Evolutionary conservation across 306 rosid genomes (phyloP), one percentile per base, ranked within the genome.

Genomic region (Lathyrus sativus): DNA sequence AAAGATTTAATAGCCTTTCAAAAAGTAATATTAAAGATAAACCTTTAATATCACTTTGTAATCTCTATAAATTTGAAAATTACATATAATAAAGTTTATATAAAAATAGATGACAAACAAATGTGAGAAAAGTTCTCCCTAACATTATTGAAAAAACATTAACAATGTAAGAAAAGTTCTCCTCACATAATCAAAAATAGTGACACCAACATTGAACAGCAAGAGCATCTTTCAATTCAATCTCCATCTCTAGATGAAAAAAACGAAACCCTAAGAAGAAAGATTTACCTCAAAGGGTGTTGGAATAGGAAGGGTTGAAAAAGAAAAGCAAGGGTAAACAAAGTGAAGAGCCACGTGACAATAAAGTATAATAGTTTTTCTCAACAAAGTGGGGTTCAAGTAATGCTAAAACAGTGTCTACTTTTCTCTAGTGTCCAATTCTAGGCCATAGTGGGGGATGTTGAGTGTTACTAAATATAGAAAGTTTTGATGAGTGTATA

Each of bases 401-500:
- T 24, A 29, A 18, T 59, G 24, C 31, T 49, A 24, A 7, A 29
- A 67, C n/a, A 51, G 77, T 59, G 76, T 35, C 68, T 15, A 67
- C 56, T 31, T 14, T 11, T 62, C 73, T 4, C 19, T 45, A 39
- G 74, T 35, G 74, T 62, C 76, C 74, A 68, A 50, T 68, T 50
- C 29, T 49, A 59, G 62, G 11, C 11, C 62, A 28, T 14, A 63
- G 41, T 64, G 75, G 75, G 37, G 77, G 67, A 7, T 29, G 79
- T 8, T 45, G 22, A 57, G 73, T 66, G 55, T 65, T 64, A 31
- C 80, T 74, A 13, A 12, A 74, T 59, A 42, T 4, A 55, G 85
- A 69, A 77, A 73, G 77, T 28, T 38, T 70, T 77, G 29, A 65
- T 65, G 39, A 58, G 68, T 35, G 74, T 43, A 55, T 12, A 50